A percentile compares a stretch with the other conserved stretches of the same genome.
Evolutionary conservation across 805 yeast species (phyloP).

Genomic region (Wickerhamiella musiphila): DNA sequence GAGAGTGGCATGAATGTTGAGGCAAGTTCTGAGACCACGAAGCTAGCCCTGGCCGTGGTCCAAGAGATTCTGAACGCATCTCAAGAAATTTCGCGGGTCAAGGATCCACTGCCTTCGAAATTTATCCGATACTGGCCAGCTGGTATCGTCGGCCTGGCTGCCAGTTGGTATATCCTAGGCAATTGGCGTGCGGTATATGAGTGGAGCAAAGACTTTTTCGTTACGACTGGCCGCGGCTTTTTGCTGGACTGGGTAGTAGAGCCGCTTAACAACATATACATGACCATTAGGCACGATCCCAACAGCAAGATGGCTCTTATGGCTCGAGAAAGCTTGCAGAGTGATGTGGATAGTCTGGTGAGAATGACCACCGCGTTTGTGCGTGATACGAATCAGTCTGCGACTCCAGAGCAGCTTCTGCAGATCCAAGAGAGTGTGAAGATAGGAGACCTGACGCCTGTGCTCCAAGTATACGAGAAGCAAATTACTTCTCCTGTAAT

Average conservation of each 20-base stretch:
- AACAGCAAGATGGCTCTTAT: constrained; percentile 55
- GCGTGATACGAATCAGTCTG: constrained; percentile 17
- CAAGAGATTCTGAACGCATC: constrained; percentile 9
- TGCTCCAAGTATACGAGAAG: constrained; percentile 64
- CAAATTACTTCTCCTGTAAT: constrained; percentile 56
- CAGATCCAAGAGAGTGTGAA: constrained; percentile 23
- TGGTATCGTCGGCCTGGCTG: constrained; percentile 23
- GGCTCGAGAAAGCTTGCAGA: constrained; percentile 57
- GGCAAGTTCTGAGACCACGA: constrained; percentile 4
- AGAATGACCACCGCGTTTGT: constrained; percentile 74
- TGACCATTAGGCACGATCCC: constrained; percentile 74
- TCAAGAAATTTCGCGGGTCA: not conserved
- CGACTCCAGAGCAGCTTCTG: constrained; percentile 5
- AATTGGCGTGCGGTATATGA: constrained; percentile 35
- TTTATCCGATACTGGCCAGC: constrained; percentile 53
- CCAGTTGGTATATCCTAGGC: constrained; percentile 24
- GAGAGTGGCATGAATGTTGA: too few relatives aligned
- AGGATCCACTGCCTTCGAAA: constrained; percentile 7
- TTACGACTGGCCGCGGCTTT: constrained; percentile 51
- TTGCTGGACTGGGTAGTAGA: constrained; percentile 67
- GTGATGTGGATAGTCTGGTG: constrained; percentile 67
- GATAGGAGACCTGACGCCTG: constrained; percentile 61
- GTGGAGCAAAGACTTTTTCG: constrained; percentile 41
- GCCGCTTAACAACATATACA: constrained; percentile 55
- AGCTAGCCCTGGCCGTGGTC: constrained; percentile 5